These are phyloP conservation scores for Rhododendron kiyosumense DNA, from an alignment of 148 eudicot genomes.

Conservation along the genomic window DNA sequence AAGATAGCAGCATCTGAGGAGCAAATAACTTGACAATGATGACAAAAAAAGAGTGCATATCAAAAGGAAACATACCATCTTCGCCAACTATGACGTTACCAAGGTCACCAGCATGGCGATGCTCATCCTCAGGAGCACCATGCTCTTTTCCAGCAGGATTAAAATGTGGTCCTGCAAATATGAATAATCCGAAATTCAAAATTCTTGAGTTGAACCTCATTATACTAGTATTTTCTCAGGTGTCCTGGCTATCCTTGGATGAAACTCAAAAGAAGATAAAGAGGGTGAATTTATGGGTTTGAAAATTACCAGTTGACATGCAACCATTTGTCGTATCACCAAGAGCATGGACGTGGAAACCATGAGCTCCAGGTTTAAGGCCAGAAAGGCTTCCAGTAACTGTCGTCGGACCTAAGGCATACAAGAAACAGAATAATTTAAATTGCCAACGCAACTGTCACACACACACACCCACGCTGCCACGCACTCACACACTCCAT, in stretches of 20 bases:
- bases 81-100: conserved; percentile 84
- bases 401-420: conserved; percentile 60
- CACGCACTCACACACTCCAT: neutral
- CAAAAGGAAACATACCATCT: conserved; percentile 55
- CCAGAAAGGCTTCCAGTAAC: conserved; percentile 74
- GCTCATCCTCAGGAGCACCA: conserved; percentile 86
- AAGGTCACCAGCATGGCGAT: conserved; percentile 97
- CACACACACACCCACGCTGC: neutral
- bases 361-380: conserved; percentile 85
- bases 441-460: neutral
- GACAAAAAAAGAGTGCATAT: neutral
- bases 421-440: neutral
- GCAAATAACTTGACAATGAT: neutral
- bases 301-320: conserved; percentile 80
- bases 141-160: conserved; percentile 84
- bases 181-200: neutral
- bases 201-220: neutral
- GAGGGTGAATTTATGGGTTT: neutral
- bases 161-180: conserved; percentile 72
- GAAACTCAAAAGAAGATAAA: neutral
- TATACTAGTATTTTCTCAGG: neutral
- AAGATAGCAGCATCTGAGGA: neutral
- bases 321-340: conserved; percentile 98
- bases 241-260: neutral
- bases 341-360: conserved; percentile 92